A percentile compares a stretch with the other conserved stretches of the same genome.
Conservation (phyloP, 352 stramenopile species). For the Globisporangium viniferum region DNA sequence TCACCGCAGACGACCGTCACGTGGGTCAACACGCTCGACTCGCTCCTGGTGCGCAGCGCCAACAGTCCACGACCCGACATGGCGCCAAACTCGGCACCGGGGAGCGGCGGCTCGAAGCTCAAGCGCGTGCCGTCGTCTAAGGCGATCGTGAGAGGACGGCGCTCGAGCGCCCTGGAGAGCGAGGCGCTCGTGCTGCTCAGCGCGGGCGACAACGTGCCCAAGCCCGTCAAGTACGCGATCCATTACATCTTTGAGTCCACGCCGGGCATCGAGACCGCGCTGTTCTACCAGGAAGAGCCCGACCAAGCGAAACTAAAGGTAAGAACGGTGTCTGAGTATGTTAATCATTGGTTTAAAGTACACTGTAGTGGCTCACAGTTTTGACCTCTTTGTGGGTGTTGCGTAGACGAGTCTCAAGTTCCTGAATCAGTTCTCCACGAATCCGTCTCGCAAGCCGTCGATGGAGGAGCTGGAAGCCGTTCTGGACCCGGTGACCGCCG, state of each 20-base stretch:
- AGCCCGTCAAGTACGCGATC: constrained; percentile 55
- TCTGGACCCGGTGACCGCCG: constrained; percentile 56
- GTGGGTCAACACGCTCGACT: constrained; percentile 77
- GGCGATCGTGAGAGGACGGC: constrained; percentile 27
- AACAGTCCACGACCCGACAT: constrained; percentile 71
- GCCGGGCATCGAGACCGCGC: constrained; percentile 69
- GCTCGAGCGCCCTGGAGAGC: constrained; percentile 39
- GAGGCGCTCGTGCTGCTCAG: constrained; percentile 43
- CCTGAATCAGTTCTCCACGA: constrained; percentile 55
- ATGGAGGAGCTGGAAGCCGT: constrained; percentile 60
- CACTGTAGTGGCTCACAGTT: constrained; percentile 8
- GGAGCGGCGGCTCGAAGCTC: constrained; percentile 1
- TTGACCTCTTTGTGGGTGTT: neutral
- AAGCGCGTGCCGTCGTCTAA: constrained; percentile 29
- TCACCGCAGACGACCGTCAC: constrained; percentile 66
- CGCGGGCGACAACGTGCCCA: constrained; percentile 47
- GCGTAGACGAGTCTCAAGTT: constrained; percentile 43
- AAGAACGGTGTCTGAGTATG: neutral
- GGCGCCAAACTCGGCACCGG: constrained; percentile 10
- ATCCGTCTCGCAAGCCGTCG: constrained; percentile 38
- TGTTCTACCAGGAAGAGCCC: constrained; percentile 65
- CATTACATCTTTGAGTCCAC: constrained; percentile 84
- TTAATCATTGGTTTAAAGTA: neutral
- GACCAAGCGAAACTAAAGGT: constrained; percentile 56
- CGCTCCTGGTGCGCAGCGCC: constrained; percentile 61